Evolutionary conservation across 495 filamentous ascomycete genomes (phyloP), one percentile per base, ranked within the genome.

Genomic region (Pseudomonodictys pantanalensis): DNA sequence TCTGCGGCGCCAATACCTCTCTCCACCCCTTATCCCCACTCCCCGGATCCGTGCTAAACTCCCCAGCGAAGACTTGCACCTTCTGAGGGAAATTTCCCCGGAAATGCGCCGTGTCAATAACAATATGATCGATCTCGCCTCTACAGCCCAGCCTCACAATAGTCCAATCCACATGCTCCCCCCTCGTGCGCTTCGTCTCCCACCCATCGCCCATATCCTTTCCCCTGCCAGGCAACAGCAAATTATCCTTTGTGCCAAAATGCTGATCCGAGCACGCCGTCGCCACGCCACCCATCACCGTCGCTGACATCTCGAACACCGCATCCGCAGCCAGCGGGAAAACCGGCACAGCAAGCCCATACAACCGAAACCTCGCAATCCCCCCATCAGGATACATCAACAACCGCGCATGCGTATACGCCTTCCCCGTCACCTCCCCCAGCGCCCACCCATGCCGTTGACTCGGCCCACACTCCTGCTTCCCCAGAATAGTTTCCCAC

Each of bases 141-240:
- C 81, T 77, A 0, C 85, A 79, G 6, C 91, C 91, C 22, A 97
- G 81, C 61, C 81, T 80, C 50, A 95, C 79, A 59, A 96, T 85
- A 9, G 86, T 80, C 91, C 92, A 96, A 73, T 97, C 92, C 18
- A 88, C 76, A 72, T 97, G 92, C 64, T 83, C 83, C 22, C 79
- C 83, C 23, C 92, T 75, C 28, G 86, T 90, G 33, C 92, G 81
- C 51, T 86, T 85, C 10, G 91, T 97, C 74, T 97, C 91, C 91
- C 92, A 97, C 2, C 92, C 92, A 71, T 95, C 91, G 28, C 91
- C 88, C 91, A 96, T 96, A 72, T 97, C 86, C 69, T 86, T 83
- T 6, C 92, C 92, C 24, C 92, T 79, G 1, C 91, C 91, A 2
- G 92, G 91, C 11, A 96, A 76, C 12, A 96, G 80, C 43, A 96